Evolutionary conservation across 2,329 filamentous ascomycete species (phyloP).

Genomic region (Nigrospora oryzae): DNA sequence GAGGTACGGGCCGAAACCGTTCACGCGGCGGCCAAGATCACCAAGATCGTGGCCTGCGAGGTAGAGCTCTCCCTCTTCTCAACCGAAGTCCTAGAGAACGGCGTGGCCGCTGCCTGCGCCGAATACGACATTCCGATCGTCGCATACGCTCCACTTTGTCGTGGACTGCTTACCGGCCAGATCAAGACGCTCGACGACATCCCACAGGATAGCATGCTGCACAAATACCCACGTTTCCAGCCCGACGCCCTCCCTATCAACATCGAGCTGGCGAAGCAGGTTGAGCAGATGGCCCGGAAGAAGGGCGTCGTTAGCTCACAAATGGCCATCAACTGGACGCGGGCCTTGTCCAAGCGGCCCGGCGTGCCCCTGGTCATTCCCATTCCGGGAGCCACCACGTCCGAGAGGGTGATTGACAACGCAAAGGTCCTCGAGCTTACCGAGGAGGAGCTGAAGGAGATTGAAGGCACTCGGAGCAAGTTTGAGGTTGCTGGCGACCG

Average conservation of each 20-base stretch:
- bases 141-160: conserved; percentile 64
- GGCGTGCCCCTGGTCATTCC: conserved; percentile 53
- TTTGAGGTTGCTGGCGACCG: conserved; percentile 39
- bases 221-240: conserved; percentile 48
- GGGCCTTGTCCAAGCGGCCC: conserved; percentile 36
- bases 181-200: conserved; percentile 46
- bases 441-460: conserved; percentile 39
- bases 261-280: conserved; percentile 47
- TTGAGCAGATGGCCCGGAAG: conserved; percentile 48
- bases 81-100: conserved; percentile 17
- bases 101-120: conserved; percentile 36
- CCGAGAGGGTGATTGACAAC: conserved; percentile 53
- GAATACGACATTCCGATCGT: conserved; percentile 61
- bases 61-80: conserved; percentile 27
- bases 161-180: conserved; percentile 45
- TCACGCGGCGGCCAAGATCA: conserved; percentile 22
- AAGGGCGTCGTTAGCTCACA: conserved; percentile 56
- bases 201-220: conserved; percentile 38
- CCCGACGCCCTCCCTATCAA: conserved; percentile 56
- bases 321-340: conserved; percentile 58
- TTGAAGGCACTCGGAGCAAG: conserved; percentile 38
- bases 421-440: conserved; percentile 37
- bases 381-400: conserved; percentile 56
- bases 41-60: conserved; percentile 26
- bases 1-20: conserved; percentile 30